Base-by-base conservation (phyloP, 441 rosid species). In the Jatropha podagrica region DNA sequence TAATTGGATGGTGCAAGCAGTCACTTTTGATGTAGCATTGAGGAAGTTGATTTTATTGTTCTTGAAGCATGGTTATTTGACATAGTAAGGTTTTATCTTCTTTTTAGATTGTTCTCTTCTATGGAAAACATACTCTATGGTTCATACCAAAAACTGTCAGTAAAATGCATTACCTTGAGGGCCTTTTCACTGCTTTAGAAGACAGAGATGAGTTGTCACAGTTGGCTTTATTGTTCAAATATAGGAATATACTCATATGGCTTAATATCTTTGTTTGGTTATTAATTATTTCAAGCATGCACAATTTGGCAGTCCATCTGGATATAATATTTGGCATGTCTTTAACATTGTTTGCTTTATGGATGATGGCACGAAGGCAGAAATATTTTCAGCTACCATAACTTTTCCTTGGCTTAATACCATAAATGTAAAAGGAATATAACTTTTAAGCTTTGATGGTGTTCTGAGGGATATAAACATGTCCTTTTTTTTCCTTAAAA, bases 1-100 rank as follows among this genome's bases (percentile, higher is more conserved):
- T 58, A 73, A 64, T 7, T 37, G 4, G 5, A 40, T 56, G 23
- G 51, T 56, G 63, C 66, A 46, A 62, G 41, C 18, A 66, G 18
- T 49, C 38, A 38, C 20, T 68, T 5, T n/a, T 37, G 32, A n/a
- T 59, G 42, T 63, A 26, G 26, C 8, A 65, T 27, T 54, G 7
- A 41, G 65, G 65, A 56, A 41, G 18, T 55, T 66, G n/a, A 66
- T 37, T 40, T 73, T 42, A 15, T 13, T 72, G 23, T 5, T 61
- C 46, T 72, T 59, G 56, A 60, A 46, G 12, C 51, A 20, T 41
- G 1, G 18, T 26, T 23, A 54, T 7, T 40, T 54, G 32, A 18
- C 17, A 20, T 9, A 32, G 20, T 15, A 13, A 59, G 38, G 11
- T 37, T 63, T 63, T n/a, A n/a, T 13, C 9, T 42, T 44, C 15